phyloP scores from a whole-genome alignment of 2,329 filamentous ascomycete genomes.

The Trichoderma sp. region DNA sequence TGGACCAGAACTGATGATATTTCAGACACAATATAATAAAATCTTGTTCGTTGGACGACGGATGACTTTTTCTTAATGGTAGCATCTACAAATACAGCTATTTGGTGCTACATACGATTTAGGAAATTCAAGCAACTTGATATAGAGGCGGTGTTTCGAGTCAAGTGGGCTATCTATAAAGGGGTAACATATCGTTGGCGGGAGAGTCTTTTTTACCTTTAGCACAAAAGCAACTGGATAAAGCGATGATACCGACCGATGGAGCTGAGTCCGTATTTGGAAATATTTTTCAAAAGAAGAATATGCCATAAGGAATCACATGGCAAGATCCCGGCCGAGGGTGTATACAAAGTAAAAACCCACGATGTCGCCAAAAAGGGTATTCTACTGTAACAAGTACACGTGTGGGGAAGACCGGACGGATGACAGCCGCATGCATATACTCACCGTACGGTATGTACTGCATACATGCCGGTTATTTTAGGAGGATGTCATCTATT shows the following conservation, averaged over 20 bases:
- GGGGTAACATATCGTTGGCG: too few species aligned
- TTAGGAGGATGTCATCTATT: not conserved
- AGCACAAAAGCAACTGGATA: too few species aligned
- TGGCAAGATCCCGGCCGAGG: not conserved
- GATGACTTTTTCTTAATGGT: not conserved
- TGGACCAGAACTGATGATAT: constrained; percentile 10
- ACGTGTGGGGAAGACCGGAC: constrained; percentile 7
- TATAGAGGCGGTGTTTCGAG: too few species aligned
- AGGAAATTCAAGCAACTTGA: too few species aligned
- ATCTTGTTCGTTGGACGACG: not conserved
- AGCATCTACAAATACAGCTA: too few species aligned
- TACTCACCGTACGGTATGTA: constrained; percentile 7
- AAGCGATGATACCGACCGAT: too few species aligned
- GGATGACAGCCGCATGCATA: constrained; percentile 7
- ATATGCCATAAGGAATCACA: not conserved
- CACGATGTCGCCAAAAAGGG: constrained; percentile 3
- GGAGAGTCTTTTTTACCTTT: too few species aligned
- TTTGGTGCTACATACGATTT: not conserved
- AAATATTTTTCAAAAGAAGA: not conserved
- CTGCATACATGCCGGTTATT: not conserved
- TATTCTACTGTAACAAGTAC: not conserved
- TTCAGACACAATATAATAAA: not conserved
- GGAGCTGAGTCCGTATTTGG: not conserved
- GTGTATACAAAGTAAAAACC: not conserved
- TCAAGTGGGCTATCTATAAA: too few species aligned